Evolutionary conservation across 2,329 filamentous ascomycete genomes (phyloP).

Genomic region (Alternaria tenuissima): DNA sequence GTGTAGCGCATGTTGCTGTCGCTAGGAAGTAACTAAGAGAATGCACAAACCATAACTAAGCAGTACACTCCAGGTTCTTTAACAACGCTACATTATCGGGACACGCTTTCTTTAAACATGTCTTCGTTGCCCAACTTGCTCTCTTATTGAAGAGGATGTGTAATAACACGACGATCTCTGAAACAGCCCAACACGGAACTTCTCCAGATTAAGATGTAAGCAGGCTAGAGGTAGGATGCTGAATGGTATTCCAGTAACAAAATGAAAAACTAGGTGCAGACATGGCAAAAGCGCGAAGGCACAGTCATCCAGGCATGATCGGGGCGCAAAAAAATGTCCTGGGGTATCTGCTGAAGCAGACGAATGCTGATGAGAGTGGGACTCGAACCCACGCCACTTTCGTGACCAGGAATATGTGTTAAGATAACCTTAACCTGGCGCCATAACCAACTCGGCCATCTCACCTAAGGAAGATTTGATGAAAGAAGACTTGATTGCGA

Average conservation of each 20-base stretch:
- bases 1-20: constrained; percentile 18
- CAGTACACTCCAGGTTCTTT: neutral
- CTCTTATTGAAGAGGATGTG: neutral
- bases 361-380: constrained; percentile 52
- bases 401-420: constrained; percentile 47
- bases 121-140: neutral
- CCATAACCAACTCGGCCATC: constrained; percentile 41
- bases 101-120: neutral
- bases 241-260: neutral
- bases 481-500: too few relatives aligned
- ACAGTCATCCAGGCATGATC: neutral
- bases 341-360: constrained; percentile 30
- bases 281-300: neutral
- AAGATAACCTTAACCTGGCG: constrained; percentile 44
- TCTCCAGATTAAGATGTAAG: neutral
- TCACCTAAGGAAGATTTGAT: neutral
- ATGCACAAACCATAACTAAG: neutral
- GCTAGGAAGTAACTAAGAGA: constrained; percentile 9
- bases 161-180: neutral
- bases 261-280: neutral
- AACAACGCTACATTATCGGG: neutral
- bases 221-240: neutral
- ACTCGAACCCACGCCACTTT: constrained; percentile 53
- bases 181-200: too few relatives aligned
- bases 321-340: constrained; percentile 29